These are phyloP conservation scores for Colletotrichum viniferum DNA, from an alignment of 2,329 filamentous ascomycete genomes.

Conservation along the genomic window DNA sequence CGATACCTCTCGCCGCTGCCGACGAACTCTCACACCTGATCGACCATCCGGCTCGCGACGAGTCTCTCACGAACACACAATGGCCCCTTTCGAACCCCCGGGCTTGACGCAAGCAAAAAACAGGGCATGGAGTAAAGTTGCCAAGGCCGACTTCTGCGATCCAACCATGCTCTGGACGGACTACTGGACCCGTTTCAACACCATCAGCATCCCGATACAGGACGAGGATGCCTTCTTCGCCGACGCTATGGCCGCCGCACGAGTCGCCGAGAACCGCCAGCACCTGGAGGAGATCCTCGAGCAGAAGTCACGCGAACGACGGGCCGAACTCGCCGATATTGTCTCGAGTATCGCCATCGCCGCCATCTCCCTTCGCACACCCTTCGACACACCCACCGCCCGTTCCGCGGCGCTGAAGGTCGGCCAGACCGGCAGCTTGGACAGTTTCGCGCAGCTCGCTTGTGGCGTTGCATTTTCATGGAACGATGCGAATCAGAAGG, in stretches of 20 bases:
- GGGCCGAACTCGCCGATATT: background rate
- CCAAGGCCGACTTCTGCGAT: constrained; percentile 6
- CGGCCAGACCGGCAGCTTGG: constrained; percentile 11
- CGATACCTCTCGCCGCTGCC: background rate
- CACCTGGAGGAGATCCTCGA: constrained; percentile 13
- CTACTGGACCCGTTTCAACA: constrained; percentile 16
- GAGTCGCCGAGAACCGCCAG: background rate
- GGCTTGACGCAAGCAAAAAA: background rate
- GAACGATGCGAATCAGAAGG: background rate
- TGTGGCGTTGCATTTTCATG: background rate
- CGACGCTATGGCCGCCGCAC: constrained; percentile 6
- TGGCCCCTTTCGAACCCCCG: constrained; percentile 3
- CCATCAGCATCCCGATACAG: constrained; percentile 9
- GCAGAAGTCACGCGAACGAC: background rate
- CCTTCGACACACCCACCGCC: background rate
- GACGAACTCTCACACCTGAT: background rate
- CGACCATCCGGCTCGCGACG: background rate
- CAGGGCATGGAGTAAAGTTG: background rate
- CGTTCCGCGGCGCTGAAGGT: constrained; percentile 1
- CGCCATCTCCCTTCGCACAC: background rate
- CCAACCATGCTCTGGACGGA: background rate
- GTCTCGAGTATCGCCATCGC: background rate
- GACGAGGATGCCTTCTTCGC: constrained; percentile 17
- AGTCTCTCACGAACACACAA: background rate
- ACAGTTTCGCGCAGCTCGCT: constrained; percentile 13